Percentiles rank a stretch among this genome's conserved stretches.
phyloP scores from a whole-genome alignment of 129 eudicot genomes.

The Pulicaria dysenterica region DNA sequence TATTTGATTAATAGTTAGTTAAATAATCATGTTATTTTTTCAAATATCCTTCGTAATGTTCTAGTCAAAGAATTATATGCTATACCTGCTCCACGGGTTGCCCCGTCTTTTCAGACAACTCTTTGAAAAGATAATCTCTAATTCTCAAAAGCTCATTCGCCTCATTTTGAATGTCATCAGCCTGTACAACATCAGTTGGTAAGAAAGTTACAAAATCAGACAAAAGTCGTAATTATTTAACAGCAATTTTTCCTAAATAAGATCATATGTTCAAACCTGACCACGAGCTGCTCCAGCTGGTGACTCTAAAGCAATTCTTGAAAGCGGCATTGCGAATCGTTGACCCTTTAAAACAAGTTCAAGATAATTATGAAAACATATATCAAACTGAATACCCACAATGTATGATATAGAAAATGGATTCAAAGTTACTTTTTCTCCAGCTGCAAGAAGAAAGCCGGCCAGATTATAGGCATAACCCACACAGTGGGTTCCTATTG shows the following conservation, averaged over 20 bases:
- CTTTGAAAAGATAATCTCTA: constrained; percentile 81
- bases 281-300: constrained; percentile 93
- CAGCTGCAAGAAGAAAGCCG: constrained; percentile 82
- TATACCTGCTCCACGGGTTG: constrained; percentile 79
- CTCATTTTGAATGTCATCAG: constrained; percentile 82
- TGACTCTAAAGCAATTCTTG: constrained; percentile 61
- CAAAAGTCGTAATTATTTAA: background rate
- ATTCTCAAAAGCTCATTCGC: constrained; percentile 71
- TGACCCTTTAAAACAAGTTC: constrained; percentile 55
- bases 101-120: constrained; percentile 76
- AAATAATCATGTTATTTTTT: background rate
- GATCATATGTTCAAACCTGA: constrained; percentile 55
- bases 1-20: background rate
- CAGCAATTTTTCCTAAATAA: constrained; percentile 2
- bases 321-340: constrained; percentile 65
- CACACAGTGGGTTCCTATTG: constrained; percentile 77
- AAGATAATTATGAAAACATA: background rate
- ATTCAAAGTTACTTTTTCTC: constrained; percentile 68
- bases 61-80: background rate
- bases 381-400: background rate
- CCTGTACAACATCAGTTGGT: constrained; percentile 44
- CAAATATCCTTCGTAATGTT: background rate
- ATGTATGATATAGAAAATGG: background rate
- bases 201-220: background rate
- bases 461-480: constrained; percentile 74